Evolutionary conservation across 2,329 filamentous ascomycete genomes (phyloP).

Genomic region (Claviceps sp.): DNA sequence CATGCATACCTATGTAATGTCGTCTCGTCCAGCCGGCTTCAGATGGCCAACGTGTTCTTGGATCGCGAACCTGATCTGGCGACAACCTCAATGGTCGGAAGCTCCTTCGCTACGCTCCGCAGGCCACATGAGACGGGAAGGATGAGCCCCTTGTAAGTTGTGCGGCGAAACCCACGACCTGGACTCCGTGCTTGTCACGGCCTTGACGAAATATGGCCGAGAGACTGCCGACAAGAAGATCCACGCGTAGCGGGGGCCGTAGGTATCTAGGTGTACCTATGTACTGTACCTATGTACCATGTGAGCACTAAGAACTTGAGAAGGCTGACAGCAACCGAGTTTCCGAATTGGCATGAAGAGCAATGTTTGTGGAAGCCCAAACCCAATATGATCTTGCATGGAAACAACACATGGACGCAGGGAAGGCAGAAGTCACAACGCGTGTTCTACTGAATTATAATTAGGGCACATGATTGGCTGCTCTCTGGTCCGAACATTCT

Average conservation of each 20-base stretch:
- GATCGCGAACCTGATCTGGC: no score
- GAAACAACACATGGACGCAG: neutral
- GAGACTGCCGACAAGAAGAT: constrained; percentile 6
- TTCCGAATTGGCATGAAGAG: no score
- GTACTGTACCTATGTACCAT: no score
- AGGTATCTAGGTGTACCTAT: neutral
- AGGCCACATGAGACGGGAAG: neutral
- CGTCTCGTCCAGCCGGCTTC: no score
- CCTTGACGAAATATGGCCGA: constrained; percentile 5
- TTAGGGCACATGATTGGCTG: neutral
- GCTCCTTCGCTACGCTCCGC: neutral
- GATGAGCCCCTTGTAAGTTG: neutral
- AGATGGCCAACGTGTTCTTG: no score
- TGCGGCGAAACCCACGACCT: neutral
- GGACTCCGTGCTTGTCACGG: neutral
- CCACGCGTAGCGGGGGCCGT: constrained; percentile 2
- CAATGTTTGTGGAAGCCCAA: neutral
- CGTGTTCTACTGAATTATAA: no score
- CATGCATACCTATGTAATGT: no score
- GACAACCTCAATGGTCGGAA: no score
- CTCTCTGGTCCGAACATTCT: neutral
- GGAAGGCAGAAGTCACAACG: no score
- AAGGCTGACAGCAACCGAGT: no score
- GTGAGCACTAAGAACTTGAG: no score
- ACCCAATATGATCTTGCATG: neutral